Evolutionary conservation across 805 yeast genomes (phyloP).

Genomic region (Saccharomycopsis fermentans): DNA sequence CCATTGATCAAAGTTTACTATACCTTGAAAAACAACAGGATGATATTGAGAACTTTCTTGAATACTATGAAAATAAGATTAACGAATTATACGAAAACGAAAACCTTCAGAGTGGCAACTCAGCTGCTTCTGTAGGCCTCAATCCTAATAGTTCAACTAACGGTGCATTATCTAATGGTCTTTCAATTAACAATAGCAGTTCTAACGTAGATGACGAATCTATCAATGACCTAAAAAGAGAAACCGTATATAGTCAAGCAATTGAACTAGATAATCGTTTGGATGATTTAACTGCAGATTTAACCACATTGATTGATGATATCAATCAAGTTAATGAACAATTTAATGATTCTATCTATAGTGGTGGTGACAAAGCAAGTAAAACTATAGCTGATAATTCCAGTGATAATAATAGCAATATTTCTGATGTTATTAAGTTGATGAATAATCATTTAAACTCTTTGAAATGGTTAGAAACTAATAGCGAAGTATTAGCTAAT

Average conservation of each 20-base stretch:
- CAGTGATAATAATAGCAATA: slow-evolving; percentile 34
- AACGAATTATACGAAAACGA: slow-evolving; percentile 27
- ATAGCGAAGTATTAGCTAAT: slow-evolving; percentile 56
- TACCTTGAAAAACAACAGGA: slow-evolving; percentile 89
- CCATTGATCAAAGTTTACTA: slow-evolving; percentile 76
- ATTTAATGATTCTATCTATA: slow-evolving; percentile 51
- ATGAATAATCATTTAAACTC: slow-evolving; percentile 85
- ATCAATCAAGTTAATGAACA: slow-evolving; percentile 76
- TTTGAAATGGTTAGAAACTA: slow-evolving; percentile 73
- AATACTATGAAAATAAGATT: slow-evolving; percentile 71
- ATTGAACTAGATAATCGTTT: slow-evolving; percentile 74
- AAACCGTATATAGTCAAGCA: slow-evolving; percentile 80
- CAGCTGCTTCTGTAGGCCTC: slow-evolving; percentile 23
- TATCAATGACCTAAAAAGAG: slow-evolving; percentile 74
- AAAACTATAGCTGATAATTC: slow-evolving; percentile 24
- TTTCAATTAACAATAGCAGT: slow-evolving; percentile 19
- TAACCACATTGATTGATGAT: slow-evolving; percentile 66
- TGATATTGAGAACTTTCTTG: slow-evolving; percentile 73
- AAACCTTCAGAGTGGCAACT: slow-evolving; percentile 27
- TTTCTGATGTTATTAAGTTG: slow-evolving; percentile 66
- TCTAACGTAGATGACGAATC: slow-evolving; percentile 22
- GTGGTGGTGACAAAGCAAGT: slow-evolving; percentile 27
- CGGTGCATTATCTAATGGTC: neutral
- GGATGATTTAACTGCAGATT: slow-evolving; percentile 65
- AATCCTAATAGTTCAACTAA: slow-evolving; percentile 20